Conservation (phyloP, 805 yeast species). For the Saturnispora hagleri region DNA sequence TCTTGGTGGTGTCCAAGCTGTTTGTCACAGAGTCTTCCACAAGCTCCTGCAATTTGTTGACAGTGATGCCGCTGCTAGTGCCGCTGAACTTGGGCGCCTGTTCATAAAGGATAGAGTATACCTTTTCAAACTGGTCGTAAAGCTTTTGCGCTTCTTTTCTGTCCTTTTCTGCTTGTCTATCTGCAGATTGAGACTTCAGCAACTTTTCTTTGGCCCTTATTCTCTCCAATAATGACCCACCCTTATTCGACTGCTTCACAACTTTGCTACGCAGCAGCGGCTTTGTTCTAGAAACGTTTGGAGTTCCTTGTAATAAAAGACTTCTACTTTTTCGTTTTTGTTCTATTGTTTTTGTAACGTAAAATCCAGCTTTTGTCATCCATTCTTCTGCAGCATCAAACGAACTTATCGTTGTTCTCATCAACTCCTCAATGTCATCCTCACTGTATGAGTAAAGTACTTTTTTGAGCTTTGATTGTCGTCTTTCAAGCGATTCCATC, state of each 20-base stretch:
- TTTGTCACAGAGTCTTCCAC: neutral
- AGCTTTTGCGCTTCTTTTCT: neutral
- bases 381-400: neutral
- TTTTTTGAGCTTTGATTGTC: neutral
- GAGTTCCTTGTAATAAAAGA: neutral
- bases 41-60: neutral
- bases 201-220: conserved; percentile 3
- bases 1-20: neutral
- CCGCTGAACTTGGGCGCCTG: neutral
- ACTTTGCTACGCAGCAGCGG: neutral
- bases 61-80: neutral
- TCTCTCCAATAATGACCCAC: neutral
- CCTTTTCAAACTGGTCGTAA: neutral
- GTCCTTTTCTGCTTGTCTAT: neutral
- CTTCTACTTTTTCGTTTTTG: neutral
- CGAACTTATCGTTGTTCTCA: too few species aligned
- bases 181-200: neutral
- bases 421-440: neutral
- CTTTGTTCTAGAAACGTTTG: neutral
- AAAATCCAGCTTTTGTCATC: neutral
- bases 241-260: neutral
- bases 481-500: neutral
- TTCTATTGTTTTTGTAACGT: neutral
- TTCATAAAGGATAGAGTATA: conserved; percentile 3
- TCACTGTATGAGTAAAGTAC: neutral